These are phyloP conservation scores for Hirsutella thompsonii DNA, from an alignment of 2,329 filamentous ascomycete species.

Conservation along the genomic window DNA sequence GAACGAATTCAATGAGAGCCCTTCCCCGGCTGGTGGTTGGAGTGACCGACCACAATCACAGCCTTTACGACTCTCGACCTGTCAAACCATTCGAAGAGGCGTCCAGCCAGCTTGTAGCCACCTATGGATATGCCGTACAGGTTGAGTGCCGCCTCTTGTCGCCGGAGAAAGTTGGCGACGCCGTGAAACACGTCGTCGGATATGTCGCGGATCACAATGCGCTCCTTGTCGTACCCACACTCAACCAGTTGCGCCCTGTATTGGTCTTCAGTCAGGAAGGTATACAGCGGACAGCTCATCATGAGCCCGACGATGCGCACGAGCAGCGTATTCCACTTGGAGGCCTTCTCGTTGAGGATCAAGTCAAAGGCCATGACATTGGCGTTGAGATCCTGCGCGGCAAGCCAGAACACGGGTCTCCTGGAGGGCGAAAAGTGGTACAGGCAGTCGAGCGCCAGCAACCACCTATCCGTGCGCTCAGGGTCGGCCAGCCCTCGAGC, in stretches of 20 bases:
- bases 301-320: constrained; percentile 30
- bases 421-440: constrained; percentile 45
- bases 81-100: constrained; percentile 25
- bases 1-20: constrained; percentile 3
- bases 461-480: constrained; percentile 25
- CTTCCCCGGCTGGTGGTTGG: not conserved
- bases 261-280: constrained; percentile 31
- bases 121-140: constrained; percentile 23
- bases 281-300: constrained; percentile 32
- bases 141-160: constrained; percentile 18
- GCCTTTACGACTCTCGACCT: constrained; percentile 19
- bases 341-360: constrained; percentile 21
- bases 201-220: constrained; percentile 34
- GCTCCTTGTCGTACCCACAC: constrained; percentile 30
- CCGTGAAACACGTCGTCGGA: constrained; percentile 39
- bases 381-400: constrained; percentile 26
- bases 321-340: constrained; percentile 14
- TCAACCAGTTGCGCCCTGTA: constrained; percentile 31
- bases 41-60: constrained; percentile 19
- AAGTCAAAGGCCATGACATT: constrained; percentile 44
- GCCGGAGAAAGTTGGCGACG: constrained; percentile 28
- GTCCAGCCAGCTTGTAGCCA: constrained; percentile 21
- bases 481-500: constrained; percentile 14
- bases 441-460: constrained; percentile 41
- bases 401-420: constrained; percentile 28